Evolutionary conservation across 495 filamentous ascomycete species (phyloP).

Genomic region (Cenococcum geophilum): DNA sequence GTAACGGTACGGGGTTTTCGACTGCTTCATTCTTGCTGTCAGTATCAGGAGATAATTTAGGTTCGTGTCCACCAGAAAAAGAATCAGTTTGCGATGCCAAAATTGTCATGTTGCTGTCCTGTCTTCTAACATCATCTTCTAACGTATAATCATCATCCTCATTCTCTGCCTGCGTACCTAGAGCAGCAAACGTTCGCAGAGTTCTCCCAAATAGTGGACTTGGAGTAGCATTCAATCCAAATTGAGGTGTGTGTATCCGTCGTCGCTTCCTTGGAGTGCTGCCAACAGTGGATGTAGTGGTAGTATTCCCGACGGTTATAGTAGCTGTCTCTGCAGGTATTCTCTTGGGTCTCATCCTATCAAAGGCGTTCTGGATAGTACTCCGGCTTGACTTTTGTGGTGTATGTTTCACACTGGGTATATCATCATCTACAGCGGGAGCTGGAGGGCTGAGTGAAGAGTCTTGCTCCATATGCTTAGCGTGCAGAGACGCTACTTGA

Average conservation of each 20-base stretch:
- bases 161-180: slow-evolving; percentile 46
- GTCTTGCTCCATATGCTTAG: slow-evolving; percentile 10
- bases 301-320: slow-evolving; percentile 79
- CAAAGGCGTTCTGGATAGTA: slow-evolving; percentile 57
- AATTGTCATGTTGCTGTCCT: neutral
- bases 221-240: slow-evolving; percentile 22
- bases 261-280: slow-evolving; percentile 44
- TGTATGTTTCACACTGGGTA: slow-evolving; percentile 19
- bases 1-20: neutral
- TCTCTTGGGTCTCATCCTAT: slow-evolving; percentile 61
- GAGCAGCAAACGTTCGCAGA: slow-evolving; percentile 68
- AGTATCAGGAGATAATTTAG: slow-evolving; percentile 8
- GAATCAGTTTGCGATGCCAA: slow-evolving; percentile 7
- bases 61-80: too few species aligned
- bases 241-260: slow-evolving; percentile 32
- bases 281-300: slow-evolving; percentile 59
- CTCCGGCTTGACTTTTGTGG: slow-evolving; percentile 40
- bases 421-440: slow-evolving; percentile 13
- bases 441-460: neutral
- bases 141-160: slow-evolving; percentile 25
- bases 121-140: slow-evolving; percentile 22
- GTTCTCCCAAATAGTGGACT: slow-evolving; percentile 57
- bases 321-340: slow-evolving; percentile 67
- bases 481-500: slow-evolving; percentile 32
- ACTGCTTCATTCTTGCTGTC: slow-evolving; percentile 10